These are phyloP conservation scores for Berberis vulgaris DNA, from an alignment of 164 flowering plant species.

Conservation along the genomic window DNA sequence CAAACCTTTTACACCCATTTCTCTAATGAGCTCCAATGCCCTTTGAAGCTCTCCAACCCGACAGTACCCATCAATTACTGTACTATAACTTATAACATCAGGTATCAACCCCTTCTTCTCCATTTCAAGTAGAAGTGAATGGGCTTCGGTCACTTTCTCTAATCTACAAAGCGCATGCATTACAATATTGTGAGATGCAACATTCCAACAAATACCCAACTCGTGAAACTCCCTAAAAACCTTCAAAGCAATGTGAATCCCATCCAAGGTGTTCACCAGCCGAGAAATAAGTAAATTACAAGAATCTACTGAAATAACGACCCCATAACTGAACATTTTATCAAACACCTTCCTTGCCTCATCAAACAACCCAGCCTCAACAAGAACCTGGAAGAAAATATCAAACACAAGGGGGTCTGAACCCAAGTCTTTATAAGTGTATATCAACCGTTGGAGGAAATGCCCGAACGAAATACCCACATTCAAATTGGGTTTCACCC, in stretches of 20 bases:
- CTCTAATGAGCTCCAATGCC: constrained; percentile 36
- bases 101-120: constrained; percentile 17
- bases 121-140: constrained; percentile 16
- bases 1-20: constrained; percentile 30
- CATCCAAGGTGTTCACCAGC: constrained; percentile 1
- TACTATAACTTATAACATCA: constrained; percentile 28
- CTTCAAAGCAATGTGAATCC: constrained; percentile 9
- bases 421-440: constrained; percentile 32
- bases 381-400: constrained; percentile 21
- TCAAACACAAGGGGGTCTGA: constrained; percentile 20
- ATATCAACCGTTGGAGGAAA: constrained; percentile 22
- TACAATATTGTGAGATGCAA: constrained; percentile 17
- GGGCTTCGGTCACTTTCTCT: constrained; percentile 18
- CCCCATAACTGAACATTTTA: constrained; percentile 25
- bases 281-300: constrained; percentile 23
- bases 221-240: constrained; percentile 17
- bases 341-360: constrained; percentile 20
- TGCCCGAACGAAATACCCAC: constrained; percentile 7
- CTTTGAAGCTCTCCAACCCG: constrained; percentile 29
- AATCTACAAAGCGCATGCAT: constrained; percentile 19
- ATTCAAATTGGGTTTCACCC: constrained; percentile 8
- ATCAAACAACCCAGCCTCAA: constrained; percentile 16
- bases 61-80: constrained; percentile 44
- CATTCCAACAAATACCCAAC: constrained; percentile 25
- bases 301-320: constrained; percentile 20